A percentile compares a stretch with the other conserved stretches of the same genome.
Conservation (phyloP, 768 basidiomycete genomes). For the Xanthoconium purpureum region DNA sequence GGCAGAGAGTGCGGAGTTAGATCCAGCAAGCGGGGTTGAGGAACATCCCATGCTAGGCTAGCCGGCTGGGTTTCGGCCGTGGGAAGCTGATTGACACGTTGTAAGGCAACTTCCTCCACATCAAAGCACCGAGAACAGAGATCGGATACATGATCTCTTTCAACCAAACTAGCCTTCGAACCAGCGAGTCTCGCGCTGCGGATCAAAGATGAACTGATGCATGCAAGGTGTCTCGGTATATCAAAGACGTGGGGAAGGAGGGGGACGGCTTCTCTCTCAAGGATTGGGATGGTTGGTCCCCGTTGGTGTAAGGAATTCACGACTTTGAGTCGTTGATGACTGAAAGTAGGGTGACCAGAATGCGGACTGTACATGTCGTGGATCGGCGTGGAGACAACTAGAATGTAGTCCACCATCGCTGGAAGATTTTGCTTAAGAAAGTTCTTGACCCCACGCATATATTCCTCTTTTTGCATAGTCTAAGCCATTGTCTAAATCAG, state of each 20-base stretch:
- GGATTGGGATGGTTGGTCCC: conserved; percentile 48
- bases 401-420: conserved; percentile 78
- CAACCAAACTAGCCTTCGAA: conserved; percentile 31
- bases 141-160: conserved; percentile 44
- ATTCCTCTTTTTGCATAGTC: conserved; percentile 74
- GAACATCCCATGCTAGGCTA: conserved; percentile 16
- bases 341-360: conserved; percentile 32
- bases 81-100: conserved; percentile 62
- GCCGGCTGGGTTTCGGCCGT: conserved; percentile 11
- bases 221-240: conserved; percentile 72
- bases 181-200: conserved; percentile 52
- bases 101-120: conserved; percentile 66
- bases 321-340: conserved; percentile 52
- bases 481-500: conserved; percentile 24
- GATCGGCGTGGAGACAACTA: conserved; percentile 61
- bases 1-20: conserved; percentile 12
- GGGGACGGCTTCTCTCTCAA: conserved; percentile 71
- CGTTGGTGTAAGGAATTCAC: conserved; percentile 59
- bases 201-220: conserved; percentile 72
- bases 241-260: conserved; percentile 73
- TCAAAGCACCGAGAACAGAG: conserved; percentile 63
- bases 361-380: conserved; percentile 26
- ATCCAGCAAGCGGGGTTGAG: not conserved
- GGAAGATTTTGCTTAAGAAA: conserved; percentile 63
- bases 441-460: conserved; percentile 73